These are phyloP conservation scores for Fusarium liriodendri DNA, from an alignment of 2,329 filamentous ascomycete genomes.

Conservation along the genomic window DNA sequence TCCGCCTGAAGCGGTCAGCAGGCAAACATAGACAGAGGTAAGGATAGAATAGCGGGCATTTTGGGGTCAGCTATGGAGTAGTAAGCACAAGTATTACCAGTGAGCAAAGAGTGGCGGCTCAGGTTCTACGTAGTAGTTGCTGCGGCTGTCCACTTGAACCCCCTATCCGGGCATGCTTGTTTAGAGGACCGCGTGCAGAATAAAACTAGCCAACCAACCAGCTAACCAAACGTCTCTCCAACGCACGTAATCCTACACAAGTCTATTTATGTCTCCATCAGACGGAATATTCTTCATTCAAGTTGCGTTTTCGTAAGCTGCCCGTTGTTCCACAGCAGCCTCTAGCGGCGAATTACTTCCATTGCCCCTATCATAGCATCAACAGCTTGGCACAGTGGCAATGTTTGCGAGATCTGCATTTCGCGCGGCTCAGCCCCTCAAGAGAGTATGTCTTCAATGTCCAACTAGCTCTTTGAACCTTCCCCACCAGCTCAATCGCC, in stretches of 20 bases:
- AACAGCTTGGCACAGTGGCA: conserved; percentile 12
- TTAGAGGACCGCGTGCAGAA: not conserved
- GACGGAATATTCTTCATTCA: not conserved
- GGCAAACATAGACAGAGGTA: not conserved
- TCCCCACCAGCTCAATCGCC: not conserved
- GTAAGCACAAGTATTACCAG: not conserved
- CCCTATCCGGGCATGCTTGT: not conserved
- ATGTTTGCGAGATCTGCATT: conserved; percentile 76
- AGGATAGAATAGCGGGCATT: not conserved
- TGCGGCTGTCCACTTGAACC: not conserved
- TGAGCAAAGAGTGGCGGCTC: not conserved
- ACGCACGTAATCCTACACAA: not conserved
- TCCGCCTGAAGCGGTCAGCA: not conserved
- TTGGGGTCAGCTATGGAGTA: not conserved
- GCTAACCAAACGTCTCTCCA: not conserved
- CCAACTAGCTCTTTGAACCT: not conserved
- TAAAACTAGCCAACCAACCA: not conserved
- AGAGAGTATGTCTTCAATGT: conserved; percentile 63
- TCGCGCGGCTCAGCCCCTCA: conserved; percentile 72
- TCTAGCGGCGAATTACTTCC: not conserved
- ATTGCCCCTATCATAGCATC: not conserved
- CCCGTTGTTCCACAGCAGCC: not conserved
- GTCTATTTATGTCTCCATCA: not conserved
- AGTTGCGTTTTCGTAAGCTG: not conserved
- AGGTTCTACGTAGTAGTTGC: not conserved